Percentiles rank a stretch among this genome's conserved stretches.
Evolutionary conservation across 2,329 filamentous ascomycete species (phyloP).

Genomic region (Akanthomyces lecanii): DNA sequence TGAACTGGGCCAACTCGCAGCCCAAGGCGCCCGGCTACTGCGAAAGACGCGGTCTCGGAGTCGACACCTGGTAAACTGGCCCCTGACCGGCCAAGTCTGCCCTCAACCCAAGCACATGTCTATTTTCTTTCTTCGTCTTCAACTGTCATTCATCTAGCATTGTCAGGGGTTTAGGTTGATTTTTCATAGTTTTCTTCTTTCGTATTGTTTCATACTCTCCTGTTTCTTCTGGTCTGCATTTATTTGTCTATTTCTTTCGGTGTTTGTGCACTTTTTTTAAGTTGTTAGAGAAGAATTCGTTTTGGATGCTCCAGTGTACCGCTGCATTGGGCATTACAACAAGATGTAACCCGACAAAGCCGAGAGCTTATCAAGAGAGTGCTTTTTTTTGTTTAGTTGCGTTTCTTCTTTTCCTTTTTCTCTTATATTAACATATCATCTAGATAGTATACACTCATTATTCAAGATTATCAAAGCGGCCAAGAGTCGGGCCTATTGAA

Average conservation of each 20-base stretch:
- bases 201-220: neutral
- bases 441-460: conserved; percentile 3
- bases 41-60: conserved; percentile 34
- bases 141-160: conserved; percentile 14
- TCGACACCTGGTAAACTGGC: conserved; percentile 5
- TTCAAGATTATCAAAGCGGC: neutral
- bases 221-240: neutral
- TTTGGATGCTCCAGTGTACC: neutral
- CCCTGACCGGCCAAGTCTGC: neutral
- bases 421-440: neutral
- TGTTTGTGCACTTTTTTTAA: neutral
- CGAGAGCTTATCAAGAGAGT: neutral
- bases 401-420: neutral
- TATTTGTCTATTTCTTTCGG: neutral
- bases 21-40: conserved; percentile 51
- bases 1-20: conserved; percentile 71
- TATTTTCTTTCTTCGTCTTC: neutral
- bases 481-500: neutral
- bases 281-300: neutral
- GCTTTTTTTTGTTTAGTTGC: neutral
- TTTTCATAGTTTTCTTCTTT: neutral
- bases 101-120: neutral
- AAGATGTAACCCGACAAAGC: neutral
- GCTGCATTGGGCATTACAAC: neutral
- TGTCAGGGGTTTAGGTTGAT: conserved; percentile 12